phyloP scores from a whole-genome alignment of 768 basidiomycete genomes.

The Leucocoprinus birnbaumii region DNA sequence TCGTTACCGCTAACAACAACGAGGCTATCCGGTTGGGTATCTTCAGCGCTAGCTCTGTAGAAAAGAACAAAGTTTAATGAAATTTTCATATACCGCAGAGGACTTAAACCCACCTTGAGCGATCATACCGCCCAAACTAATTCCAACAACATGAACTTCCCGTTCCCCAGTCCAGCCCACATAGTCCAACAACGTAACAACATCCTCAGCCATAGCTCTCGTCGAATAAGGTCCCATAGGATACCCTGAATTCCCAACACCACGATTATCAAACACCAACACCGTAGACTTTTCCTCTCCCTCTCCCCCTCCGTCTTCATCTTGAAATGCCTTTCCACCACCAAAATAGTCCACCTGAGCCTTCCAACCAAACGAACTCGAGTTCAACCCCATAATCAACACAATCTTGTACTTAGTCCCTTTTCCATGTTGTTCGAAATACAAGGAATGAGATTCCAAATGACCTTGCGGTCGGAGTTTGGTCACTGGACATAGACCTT shows the following conservation, averaged over 20 bases:
- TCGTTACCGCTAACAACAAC: constrained; percentile 67
- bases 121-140: constrained; percentile 84
- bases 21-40: constrained; percentile 69
- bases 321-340: constrained; percentile 23
- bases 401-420: constrained; percentile 60
- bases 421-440: constrained; percentile 70
- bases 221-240: constrained; percentile 79
- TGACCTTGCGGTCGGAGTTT: constrained; percentile 41
- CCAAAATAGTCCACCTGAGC: constrained; percentile 64
- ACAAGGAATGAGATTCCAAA: constrained; percentile 69
- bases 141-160: constrained; percentile 67
- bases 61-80: neutral
- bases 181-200: constrained; percentile 61
- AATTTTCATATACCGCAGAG: neutral
- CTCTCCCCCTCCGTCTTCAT: constrained; percentile 12
- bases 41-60: constrained; percentile 60
- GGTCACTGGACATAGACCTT: constrained; percentile 77
- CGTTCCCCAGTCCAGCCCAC: constrained; percentile 67
- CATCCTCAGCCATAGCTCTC: constrained; percentile 75
- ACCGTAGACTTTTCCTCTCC: constrained; percentile 45
- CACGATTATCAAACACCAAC: constrained; percentile 83
- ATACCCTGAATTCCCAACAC: constrained; percentile 71
- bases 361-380: constrained; percentile 60
- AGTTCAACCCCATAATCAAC: constrained; percentile 79
- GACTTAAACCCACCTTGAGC: constrained; percentile 51